Percentiles rank a stretch among this genome's conserved stretches.
These are phyloP conservation scores for Blepharisma japonicum DNA, from an alignment of 73 alveolate genomes.

Conservation along the genomic window DNA sequence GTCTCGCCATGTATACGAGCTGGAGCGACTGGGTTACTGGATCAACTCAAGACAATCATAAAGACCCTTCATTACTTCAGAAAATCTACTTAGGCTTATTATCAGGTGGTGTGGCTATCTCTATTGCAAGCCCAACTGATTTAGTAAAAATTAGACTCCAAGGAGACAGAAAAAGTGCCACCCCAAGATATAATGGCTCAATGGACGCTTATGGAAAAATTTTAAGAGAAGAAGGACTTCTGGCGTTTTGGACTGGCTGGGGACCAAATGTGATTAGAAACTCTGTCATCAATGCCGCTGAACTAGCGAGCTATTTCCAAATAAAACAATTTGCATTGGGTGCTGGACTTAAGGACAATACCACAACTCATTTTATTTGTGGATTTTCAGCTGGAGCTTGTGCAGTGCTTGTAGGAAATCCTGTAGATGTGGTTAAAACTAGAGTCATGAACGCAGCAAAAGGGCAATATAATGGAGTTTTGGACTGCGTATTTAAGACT, in stretches of 20 bases:
- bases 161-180: constrained; percentile 37
- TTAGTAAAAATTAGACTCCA: constrained; percentile 55
- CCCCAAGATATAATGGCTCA: constrained; percentile 39
- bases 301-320: constrained; percentile 42
- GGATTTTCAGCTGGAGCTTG: constrained; percentile 54
- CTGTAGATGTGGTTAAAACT: constrained; percentile 49
- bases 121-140: constrained; percentile 54
- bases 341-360: constrained; percentile 38
- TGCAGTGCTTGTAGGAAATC: constrained; percentile 47
- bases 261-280: constrained; percentile 49
- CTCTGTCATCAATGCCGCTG: constrained; percentile 40
- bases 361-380: constrained; percentile 32
- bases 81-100: constrained; percentile 36
- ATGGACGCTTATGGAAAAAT: constrained; percentile 41
- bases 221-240: constrained; percentile 35
- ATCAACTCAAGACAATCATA: constrained; percentile 25
- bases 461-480: constrained; percentile 41
- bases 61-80: constrained; percentile 34
- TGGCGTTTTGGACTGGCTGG: constrained; percentile 49
- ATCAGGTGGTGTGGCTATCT: constrained; percentile 51
- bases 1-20: constrained; percentile 46
- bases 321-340: constrained; percentile 36
- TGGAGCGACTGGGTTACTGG: constrained; percentile 31
- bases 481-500: constrained; percentile 35
- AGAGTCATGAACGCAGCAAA: constrained; percentile 38